These are phyloP conservation scores for Verticillium dahliae DNA, from an alignment of 2,329 filamentous ascomycete species.

Conservation along the genomic window DNA sequence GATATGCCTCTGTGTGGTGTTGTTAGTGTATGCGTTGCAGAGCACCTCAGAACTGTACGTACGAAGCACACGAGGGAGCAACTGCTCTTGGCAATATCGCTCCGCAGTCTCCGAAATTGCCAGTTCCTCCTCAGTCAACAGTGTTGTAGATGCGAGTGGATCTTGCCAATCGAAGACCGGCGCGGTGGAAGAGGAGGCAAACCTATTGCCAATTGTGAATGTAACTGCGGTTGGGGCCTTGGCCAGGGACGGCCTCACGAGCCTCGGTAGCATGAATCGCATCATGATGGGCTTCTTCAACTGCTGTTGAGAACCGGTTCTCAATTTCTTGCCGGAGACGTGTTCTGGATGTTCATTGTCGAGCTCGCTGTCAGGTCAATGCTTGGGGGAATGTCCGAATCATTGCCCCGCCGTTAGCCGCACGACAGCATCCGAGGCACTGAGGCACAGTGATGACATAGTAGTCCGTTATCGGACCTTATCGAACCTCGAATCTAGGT, in stretches of 20 bases:
- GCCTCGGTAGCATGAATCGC: constrained; percentile 2
- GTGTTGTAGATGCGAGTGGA: constrained; percentile 65
- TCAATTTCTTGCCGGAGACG: not conserved
- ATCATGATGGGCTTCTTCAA: not conserved
- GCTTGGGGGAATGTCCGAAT: not conserved
- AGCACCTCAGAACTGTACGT: constrained; percentile 22
- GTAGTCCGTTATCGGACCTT: not conserved
- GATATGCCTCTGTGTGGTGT: constrained; percentile 60
- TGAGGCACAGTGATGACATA: not conserved
- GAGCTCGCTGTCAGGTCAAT: not conserved
- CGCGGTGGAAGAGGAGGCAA: constrained; percentile 24
- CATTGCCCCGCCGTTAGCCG: constrained; percentile 1
- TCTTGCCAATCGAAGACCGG: constrained; percentile 82
- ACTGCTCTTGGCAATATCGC: constrained; percentile 85
- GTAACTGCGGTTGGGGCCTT: constrained; percentile 2
- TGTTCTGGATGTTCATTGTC: not conserved
- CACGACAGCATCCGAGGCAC: not conserved
- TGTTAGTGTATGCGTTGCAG: not conserved
- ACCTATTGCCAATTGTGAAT: constrained; percentile 18
- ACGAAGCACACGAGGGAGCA: constrained; percentile 84
- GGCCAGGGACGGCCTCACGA: constrained; percentile 7
- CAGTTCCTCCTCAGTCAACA: constrained; percentile 84
- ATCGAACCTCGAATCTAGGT: too few relatives aligned
- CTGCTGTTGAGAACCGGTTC: not conserved
- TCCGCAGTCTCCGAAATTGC: constrained; percentile 88